Evolutionary conservation across 2,329 filamentous ascomycete genomes (phyloP), one percentile per base, ranked within the genome.

Genomic region (Gnomoniopsis sp.): DNA sequence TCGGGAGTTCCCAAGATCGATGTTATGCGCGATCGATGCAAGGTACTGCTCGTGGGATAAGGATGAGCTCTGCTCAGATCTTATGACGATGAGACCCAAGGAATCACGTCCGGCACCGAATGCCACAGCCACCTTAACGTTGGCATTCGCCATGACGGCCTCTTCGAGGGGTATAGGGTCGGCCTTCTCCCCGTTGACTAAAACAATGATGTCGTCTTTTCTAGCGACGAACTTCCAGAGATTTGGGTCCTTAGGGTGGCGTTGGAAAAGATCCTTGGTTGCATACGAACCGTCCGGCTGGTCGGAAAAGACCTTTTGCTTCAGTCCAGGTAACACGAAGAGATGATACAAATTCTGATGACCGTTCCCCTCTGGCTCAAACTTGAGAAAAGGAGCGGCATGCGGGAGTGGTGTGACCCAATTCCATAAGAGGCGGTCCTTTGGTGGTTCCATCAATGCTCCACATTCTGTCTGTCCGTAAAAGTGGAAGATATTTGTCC

Each of bases 161-260:
- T 57, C 48, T 36, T 57, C 54, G 3, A 51, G 36, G 1, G 43
- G 36, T 19, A 44, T 48, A 8, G 54, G 54, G 23, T 57, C 47
- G 11, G 48, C 54, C 63, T 76, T 77, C 62, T 77, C 73, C 34
- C 74, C 73, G 58, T 68, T 76, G 7, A 71, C 55, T 44, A 77
- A 66, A 1, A 71, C 73, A 21, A 76, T 67, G 14, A 69, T 67
- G 62, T 76, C 74, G 57, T 76, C 74, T 8, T 69, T 63, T 15
- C 74, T 69, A 14, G 69, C 67, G 51, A 74, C 63, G 58, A 73
- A 74, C 62, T 74, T 75, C 71, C 72, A 77, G 19, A 68, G 69
- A 53, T 70, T 65, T 11, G 70, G 68, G 12, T 73, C 65, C 6
- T 68, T 70, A 2, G 74, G 71, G 33, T 76, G 74, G n/a, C 69